Evolutionary conservation across 352 stramenopile species (phyloP), one percentile per base, ranked within the genome.

Genomic region (Vaucheria bursata): DNA sequence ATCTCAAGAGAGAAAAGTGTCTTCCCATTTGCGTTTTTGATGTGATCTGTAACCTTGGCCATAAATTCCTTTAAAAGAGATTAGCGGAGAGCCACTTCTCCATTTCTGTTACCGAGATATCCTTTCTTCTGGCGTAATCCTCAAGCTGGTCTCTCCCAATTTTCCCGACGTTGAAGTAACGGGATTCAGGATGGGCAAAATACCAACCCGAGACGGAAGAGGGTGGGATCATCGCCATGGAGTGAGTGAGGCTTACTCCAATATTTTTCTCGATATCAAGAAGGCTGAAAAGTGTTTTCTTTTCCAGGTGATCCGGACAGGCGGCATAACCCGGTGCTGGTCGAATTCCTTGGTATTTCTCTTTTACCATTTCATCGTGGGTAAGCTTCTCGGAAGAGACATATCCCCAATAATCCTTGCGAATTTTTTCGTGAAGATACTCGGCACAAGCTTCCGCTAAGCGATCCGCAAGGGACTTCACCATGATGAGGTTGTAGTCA

Each of bases 121-220:
- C 88, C 88, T 98, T 98, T 65, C 93, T 88, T 34, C 86, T 79
- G 1, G 93, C 92, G 79, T 97, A 98, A 76, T 89, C 91, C 36
- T 89, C 84, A 1, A 97, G 89, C 85, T 98, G 94, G 84, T 98
- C 94, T 84, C 97, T 97, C 64, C 89, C 89, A 39, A 98, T 87
- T 82, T 97, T 95, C 50, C 94, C 94, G 68, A 98, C 92, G 33
- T 93, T 92, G 87, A 97, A 98, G 86, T 98, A 98, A 79, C 92
- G 84, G 32, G 91, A 95, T 71, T 96, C 80, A 7, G 91, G 90
- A 85, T 97, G 92, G 1, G 92, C 91, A 86, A 98, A 98, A 36
- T 96, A 93, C 59, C 97, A 85, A 29, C 93, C 93, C 50, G 89
- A 96, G 39, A 98, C 93, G 5, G 87, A 50, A 25, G 45, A 18